Base-by-base conservation (phyloP, 2,329 filamentous ascomycete species). In the Phialocephala sp. region DNA sequence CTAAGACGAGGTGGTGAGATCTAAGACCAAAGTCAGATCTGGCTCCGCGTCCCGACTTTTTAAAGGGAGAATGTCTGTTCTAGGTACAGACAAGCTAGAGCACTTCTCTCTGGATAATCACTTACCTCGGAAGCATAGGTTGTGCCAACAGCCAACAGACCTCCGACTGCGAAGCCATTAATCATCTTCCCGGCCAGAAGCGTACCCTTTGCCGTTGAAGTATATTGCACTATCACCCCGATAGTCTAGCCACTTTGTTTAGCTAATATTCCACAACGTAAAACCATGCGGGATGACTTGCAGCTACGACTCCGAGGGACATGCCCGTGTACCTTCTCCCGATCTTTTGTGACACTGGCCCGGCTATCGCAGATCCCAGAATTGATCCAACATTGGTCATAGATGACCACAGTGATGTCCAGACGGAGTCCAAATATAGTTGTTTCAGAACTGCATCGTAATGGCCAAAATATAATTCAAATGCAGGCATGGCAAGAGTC, bases 11-110 rank as follows among this genome's bases (percentile, higher is more conserved):
- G 57, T 45, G 68, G 69, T 24, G 69, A 62, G n/a, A 70, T 60
- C 69, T 71, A 4, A 75, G 76, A 39, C 75, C 76, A 11, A 74
- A 77, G 55, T 58, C n/a, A 58, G 55, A 9, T 32, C 9, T 36
- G n/a, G 5, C 36, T 11, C 14, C 18, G 20, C 8, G 6, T 32
- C 6, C 27, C 27, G 6, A 4, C 24, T 39, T 18, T 14, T 52
- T 4, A 67, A 56, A n/a, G 61, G 60, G 8, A 67, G 55, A 1
- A 64, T 63, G 41, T 14, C 64, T 64, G 1, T 32, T 32, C 27
- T 32, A 32, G 27, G 27, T 6, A 32, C 27, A 32, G 27, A 32
- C 27, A 32, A 32, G 27, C 6, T 32, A n/a, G n/a, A n/a, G 27
- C 27, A 32, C 27, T 32, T 32, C n/a, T 32, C 27, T 32, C n/a